Conservation (phyloP, 177 flowering plant species). For the Telopea speciosissima region DNA sequence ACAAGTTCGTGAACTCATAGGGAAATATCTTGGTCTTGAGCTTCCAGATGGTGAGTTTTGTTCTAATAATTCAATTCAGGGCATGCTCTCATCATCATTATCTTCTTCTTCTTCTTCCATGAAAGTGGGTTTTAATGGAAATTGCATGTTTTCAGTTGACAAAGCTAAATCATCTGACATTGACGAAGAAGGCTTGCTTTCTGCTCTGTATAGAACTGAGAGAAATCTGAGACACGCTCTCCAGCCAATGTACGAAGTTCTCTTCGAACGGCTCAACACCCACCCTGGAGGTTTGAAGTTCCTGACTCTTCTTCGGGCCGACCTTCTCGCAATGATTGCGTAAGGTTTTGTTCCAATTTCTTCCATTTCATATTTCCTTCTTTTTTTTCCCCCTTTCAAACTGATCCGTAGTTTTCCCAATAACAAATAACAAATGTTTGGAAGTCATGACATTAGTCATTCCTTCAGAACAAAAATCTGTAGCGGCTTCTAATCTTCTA, state of each 20-base stretch:
- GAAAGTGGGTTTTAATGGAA: constrained; percentile 5
- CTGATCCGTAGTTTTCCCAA: neutral
- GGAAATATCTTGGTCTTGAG: constrained; percentile 79
- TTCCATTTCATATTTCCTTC: neutral
- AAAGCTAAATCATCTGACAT: constrained; percentile 23
- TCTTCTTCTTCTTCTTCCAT: neutral
- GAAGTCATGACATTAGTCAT: neutral
- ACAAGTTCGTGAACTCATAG: constrained; percentile 63
- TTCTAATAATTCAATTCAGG: constrained; percentile 3
- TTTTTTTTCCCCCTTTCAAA: neutral
- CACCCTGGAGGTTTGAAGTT: constrained; percentile 86
- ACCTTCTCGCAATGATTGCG: constrained; percentile 68
- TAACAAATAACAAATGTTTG: neutral
- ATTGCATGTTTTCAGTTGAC: constrained; percentile 33
- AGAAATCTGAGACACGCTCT: constrained; percentile 74
- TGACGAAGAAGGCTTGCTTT: constrained; percentile 47
- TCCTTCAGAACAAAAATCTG: neutral
- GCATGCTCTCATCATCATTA: too few species aligned
- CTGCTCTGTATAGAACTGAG: constrained; percentile 75
- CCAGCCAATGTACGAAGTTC: constrained; percentile 75
- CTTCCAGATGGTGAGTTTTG: constrained; percentile 45
- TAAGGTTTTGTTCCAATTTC: constrained; percentile 35
- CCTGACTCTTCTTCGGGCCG: constrained; percentile 69
- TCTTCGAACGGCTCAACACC: constrained; percentile 81
- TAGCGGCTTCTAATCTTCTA: neutral